Conservation (phyloP, 2,329 filamentous ascomycete genomes). For the Biscogniauxia sp. region DNA sequence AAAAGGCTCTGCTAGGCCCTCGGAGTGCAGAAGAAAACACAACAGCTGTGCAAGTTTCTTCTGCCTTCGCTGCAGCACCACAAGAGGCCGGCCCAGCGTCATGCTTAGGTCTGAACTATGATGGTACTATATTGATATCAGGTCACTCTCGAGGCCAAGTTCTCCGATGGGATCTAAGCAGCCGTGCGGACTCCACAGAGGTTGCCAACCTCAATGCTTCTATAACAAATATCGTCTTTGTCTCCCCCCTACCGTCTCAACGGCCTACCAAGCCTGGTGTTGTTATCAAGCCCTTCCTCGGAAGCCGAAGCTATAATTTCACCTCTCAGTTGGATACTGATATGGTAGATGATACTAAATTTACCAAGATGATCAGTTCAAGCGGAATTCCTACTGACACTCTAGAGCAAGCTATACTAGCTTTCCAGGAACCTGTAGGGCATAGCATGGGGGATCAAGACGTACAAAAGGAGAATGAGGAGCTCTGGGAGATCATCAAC, state of each 20-base stretch:
- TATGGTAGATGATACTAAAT: conserved; percentile 39
- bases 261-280: conserved; percentile 50
- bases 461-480: conserved; percentile 40
- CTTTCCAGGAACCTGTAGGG: conserved; percentile 39
- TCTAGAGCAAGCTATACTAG: conserved; percentile 49
- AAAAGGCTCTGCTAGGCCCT: conserved; percentile 54
- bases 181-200: conserved; percentile 64
- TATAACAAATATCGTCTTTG: conserved; percentile 77
- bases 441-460: conserved; percentile 34
- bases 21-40: conserved; percentile 51
- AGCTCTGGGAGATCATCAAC: conserved; percentile 44
- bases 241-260: conserved; percentile 57
- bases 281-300: conserved; percentile 78
- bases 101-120: conserved; percentile 74
- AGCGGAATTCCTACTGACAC: conserved; percentile 47
- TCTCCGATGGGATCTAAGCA: conserved; percentile 75
- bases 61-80: conserved; percentile 56
- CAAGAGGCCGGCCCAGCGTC: conserved; percentile 64
- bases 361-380: conserved; percentile 44
- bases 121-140: conserved; percentile 75
- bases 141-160: conserved; percentile 80
- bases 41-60: conserved; percentile 55
- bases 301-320: conserved; percentile 62
- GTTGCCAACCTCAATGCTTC: conserved; percentile 73
- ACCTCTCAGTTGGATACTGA: conserved; percentile 59